These are phyloP conservation scores for Crucibulum laeve DNA, from an alignment of 768 basidiomycete species.

Conservation along the genomic window DNA sequence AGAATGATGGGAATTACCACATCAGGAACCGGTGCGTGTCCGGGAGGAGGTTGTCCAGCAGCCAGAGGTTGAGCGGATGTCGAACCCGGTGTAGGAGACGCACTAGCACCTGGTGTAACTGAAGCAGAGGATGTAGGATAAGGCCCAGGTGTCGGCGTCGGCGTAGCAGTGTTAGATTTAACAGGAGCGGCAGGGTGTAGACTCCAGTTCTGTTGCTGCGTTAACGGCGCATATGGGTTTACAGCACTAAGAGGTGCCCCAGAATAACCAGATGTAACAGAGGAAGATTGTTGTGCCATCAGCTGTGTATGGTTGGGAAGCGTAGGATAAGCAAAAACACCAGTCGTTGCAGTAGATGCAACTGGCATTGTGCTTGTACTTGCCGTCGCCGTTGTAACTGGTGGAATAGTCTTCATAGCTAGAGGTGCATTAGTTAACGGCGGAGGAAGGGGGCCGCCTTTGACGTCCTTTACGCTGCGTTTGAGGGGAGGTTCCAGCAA, in stretches of 20 bases:
- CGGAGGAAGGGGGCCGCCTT: conserved; percentile 58
- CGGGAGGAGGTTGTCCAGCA: conserved; percentile 12
- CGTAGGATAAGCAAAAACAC: conserved; percentile 36
- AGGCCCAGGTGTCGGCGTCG: conserved; percentile 10
- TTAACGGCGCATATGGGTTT: conserved; percentile 35
- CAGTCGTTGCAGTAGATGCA: conserved; percentile 28
- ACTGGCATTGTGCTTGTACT: conserved; percentile 13
- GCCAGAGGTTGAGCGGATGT: conserved; percentile 12
- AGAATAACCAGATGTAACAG: conserved; percentile 20
- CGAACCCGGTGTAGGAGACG: conserved; percentile 19
- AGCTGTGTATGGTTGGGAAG: conserved; percentile 22
- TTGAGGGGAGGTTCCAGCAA: conserved; percentile 62
- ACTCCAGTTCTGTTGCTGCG: conserved; percentile 27
- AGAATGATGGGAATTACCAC: conserved; percentile 77
- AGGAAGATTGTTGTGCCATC: conserved; percentile 16
- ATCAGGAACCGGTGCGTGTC: conserved; percentile 33
- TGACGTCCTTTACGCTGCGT: conserved; percentile 62
- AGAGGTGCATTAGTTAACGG: conserved; percentile 66
- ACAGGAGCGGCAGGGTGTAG: conserved; percentile 18
- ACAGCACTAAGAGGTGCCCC: conserved; percentile 17
- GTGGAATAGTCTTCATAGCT: conserved; percentile 34
- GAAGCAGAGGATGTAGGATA: background rate
- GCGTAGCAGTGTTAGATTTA: conserved; percentile 9
- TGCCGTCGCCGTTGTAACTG: conserved; percentile 16
- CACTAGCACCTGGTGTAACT: conserved; percentile 5